Evolutionary conservation across 139 green algal genomes (phyloP).

Genomic region (Tetradesmus lagerheimii): DNA sequence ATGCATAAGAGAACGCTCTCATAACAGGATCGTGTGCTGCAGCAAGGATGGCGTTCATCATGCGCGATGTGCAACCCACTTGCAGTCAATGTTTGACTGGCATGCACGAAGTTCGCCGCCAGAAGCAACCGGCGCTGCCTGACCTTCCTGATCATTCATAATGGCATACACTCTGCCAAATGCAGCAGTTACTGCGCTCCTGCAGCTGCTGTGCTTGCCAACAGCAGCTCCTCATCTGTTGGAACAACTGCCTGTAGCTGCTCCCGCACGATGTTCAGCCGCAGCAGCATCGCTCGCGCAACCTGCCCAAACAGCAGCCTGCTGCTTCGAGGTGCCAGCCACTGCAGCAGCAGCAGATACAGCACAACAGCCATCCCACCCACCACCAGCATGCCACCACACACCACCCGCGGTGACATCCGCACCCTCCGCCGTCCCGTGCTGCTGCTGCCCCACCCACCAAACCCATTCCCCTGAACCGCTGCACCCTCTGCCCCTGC

Average conservation of each 20-base stretch:
- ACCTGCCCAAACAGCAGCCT: neutral
- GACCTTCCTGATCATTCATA: no score
- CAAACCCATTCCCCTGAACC: neutral
- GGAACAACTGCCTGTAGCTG: neutral
- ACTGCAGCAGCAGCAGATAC: slow-evolving; percentile 36
- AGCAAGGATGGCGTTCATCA: no score
- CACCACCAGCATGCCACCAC: neutral
- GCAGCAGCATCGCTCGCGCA: neutral
- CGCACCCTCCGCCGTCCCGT: neutral
- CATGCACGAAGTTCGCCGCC: no score
- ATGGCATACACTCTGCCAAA: neutral
- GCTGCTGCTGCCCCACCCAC: neutral
- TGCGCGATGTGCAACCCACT: no score
- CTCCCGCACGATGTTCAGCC: neutral
- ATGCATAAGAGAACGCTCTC: no score
- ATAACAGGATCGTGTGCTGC: no score
- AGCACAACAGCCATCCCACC: neutral
- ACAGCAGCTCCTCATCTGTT: neutral
- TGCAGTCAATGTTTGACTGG: no score
- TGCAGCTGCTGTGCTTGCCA: neutral
- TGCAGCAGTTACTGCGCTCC: neutral
- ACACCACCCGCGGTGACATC: neutral
- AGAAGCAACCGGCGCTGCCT: no score
- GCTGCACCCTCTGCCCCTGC: neutral
- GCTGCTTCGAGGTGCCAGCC: neutral